These are phyloP conservation scores for Leccinum pachyderme DNA, from an alignment of 1,284 basidiomycete species.

Conservation along the genomic window DNA sequence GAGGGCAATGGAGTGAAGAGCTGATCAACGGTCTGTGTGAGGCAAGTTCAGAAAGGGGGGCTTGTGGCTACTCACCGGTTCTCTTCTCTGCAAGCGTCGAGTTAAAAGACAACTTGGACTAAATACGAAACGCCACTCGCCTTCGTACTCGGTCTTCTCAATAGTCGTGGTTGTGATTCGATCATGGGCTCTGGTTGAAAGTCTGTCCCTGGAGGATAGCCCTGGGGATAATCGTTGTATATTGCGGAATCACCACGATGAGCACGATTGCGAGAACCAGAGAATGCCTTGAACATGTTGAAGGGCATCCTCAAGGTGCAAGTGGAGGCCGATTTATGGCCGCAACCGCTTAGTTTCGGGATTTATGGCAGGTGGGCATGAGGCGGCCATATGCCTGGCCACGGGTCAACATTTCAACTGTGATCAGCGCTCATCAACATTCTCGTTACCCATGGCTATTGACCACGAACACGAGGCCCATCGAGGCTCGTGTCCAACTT, in stretches of 20 bases:
- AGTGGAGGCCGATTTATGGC: constrained; percentile 16
- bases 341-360: constrained; percentile 11
- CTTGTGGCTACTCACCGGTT: constrained; percentile 27
- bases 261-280: constrained; percentile 34
- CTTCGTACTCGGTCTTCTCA: constrained; percentile 32
- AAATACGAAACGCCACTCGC: constrained; percentile 14
- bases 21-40: constrained; percentile 15
- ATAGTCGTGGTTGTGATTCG: constrained; percentile 23
- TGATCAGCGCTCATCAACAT: constrained; percentile 1
- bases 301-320: constrained; percentile 35
- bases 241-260: constrained; percentile 26
- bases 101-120: constrained; percentile 13
- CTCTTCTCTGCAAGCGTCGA: constrained; percentile 25
- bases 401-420: not conserved
- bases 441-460: not conserved
- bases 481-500: not conserved
- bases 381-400: constrained; percentile 26
- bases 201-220: constrained; percentile 29
- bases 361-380: constrained; percentile 33
- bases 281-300: constrained; percentile 38
- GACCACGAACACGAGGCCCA: not conserved
- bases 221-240: constrained; percentile 32
- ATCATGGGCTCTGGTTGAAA: constrained; percentile 25
- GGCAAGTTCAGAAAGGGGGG: constrained; percentile 7
- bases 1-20: constrained; percentile 35